A percentile compares a stretch with the other conserved stretches of the same genome.
Evolutionary conservation across 208 protist species (phyloP).

Genomic region (Angomonas ambiguus): DNA sequence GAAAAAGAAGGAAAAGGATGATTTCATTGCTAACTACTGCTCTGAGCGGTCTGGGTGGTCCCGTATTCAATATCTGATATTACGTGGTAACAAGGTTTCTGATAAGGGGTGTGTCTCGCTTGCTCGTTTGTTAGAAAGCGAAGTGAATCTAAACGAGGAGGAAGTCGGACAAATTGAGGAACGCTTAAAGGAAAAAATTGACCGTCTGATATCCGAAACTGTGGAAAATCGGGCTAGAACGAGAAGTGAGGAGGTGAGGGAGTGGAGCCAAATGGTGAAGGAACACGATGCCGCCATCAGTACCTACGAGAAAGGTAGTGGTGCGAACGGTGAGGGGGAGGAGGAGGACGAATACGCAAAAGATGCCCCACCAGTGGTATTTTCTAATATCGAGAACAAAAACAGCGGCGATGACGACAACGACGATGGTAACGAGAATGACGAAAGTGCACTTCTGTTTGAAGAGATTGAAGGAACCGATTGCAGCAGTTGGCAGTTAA

Average conservation of each 20-base stretch:
- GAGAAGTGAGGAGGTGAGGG: conserved; percentile 20
- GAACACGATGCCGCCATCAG: conserved; percentile 9
- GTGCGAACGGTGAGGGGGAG: conserved; percentile 13
- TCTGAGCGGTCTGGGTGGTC: conserved; percentile 77
- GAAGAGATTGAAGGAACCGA: conserved; percentile 14
- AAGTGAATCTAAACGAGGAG: conserved; percentile 59
- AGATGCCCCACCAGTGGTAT: conserved; percentile 24
- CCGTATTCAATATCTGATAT: conserved; percentile 44
- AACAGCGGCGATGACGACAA: conserved; percentile 17
- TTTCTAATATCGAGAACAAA: conserved; percentile 12
- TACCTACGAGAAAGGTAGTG: not conserved
- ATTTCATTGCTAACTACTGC: conserved; percentile 49
- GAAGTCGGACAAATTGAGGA: conserved; percentile 47
- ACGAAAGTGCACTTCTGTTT: not conserved
- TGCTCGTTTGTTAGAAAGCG: conserved; percentile 40
- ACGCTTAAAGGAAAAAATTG: conserved; percentile 18
- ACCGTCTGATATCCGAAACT: conserved; percentile 23
- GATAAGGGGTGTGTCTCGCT: conserved; percentile 45
- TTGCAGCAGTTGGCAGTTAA: conserved; percentile 9
- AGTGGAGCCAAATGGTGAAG: conserved; percentile 20
- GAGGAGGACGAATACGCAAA: conserved; percentile 39
- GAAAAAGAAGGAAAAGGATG: conserved; percentile 36
- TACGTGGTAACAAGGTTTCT: conserved; percentile 67
- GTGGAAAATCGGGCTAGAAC: conserved; percentile 17
- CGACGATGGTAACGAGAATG: conserved; percentile 31